These are phyloP conservation scores for Xylaria grammica DNA, from an alignment of 495 filamentous ascomycete genomes.

Conservation along the genomic window DNA sequence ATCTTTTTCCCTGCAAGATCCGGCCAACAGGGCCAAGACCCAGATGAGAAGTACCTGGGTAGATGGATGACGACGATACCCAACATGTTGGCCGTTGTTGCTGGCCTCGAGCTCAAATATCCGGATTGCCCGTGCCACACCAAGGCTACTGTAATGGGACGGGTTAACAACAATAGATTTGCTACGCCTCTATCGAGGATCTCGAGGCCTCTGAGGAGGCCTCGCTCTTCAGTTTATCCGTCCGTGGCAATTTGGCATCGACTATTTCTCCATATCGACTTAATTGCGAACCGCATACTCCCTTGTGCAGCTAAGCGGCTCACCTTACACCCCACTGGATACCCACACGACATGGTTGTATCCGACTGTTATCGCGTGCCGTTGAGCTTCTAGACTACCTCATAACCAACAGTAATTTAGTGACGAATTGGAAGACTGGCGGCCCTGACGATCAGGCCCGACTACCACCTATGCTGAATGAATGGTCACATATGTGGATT, in stretches of 20 bases:
- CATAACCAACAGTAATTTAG: conserved; percentile 2
- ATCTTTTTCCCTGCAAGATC: conserved; percentile 17
- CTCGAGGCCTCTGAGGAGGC: conserved; percentile 4
- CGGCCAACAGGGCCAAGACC: conserved; percentile 8
- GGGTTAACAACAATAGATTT: conserved; percentile 11
- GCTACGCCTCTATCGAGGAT: conserved; percentile 15
- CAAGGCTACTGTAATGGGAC: too few relatives aligned
- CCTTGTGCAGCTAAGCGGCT: conserved; percentile 13
- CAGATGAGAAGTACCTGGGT: background rate
- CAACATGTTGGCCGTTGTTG: conserved; percentile 12
- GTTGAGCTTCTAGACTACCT: conserved; percentile 20
- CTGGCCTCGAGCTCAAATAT: conserved; percentile 16
- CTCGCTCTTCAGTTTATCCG: conserved; percentile 22
- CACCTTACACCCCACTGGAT: conserved; percentile 15
- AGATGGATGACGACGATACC: background rate
- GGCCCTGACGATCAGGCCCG: conserved; percentile 22
- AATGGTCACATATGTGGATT: conserved; percentile 13
- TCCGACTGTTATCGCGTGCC: conserved; percentile 16
- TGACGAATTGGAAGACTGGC: conserved; percentile 23
- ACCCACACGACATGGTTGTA: conserved; percentile 16
- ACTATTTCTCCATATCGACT: conserved; percentile 21
- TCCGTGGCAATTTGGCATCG: conserved; percentile 19
- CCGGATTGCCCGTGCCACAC: conserved; percentile 21
- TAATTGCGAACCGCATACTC: conserved; percentile 22
- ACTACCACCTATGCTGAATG: conserved; percentile 10